These are phyloP conservation scores for Phialemonium atrogriseum DNA, from an alignment of 2,329 filamentous ascomycete species.

Conservation along the genomic window DNA sequence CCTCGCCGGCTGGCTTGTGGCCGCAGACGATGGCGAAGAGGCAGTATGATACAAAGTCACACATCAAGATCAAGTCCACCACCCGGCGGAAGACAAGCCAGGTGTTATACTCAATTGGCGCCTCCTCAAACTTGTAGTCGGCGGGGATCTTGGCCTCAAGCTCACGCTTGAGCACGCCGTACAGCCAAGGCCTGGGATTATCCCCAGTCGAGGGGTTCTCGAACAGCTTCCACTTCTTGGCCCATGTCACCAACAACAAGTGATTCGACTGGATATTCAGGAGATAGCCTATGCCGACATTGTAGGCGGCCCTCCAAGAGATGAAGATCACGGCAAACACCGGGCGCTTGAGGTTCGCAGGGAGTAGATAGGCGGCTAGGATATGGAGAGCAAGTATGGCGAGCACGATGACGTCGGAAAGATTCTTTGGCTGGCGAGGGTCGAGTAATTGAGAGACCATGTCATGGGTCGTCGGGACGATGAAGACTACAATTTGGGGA, in stretches of 20 bases:
- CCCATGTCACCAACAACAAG: conserved; percentile 78
- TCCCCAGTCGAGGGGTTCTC: conserved; percentile 72
- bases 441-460: conserved; percentile 98
- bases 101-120: conserved; percentile 96
- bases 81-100: conserved; percentile 95
- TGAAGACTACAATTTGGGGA: conserved; percentile 60
- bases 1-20: conserved; percentile 66
- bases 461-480: conserved; percentile 92
- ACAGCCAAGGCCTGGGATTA: conserved; percentile 76
- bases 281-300: conserved; percentile 85
- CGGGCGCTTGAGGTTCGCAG: conserved; percentile 59
- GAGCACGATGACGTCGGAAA: conserved; percentile 77
- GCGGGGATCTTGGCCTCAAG: conserved; percentile 89
- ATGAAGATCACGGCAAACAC: conserved; percentile 78
- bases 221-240: conserved; percentile 77
- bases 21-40: conserved; percentile 89
- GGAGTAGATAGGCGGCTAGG: conserved; percentile 64
- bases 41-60: conserved; percentile 95
- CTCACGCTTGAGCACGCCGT: conserved; percentile 77
- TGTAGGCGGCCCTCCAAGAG: conserved; percentile 90
- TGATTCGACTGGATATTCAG: conserved; percentile 87
- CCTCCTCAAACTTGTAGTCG: conserved; percentile 89
- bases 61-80: conserved; percentile 96
- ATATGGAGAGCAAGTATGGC: conserved; percentile 70
- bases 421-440: conserved; percentile 88